Conservation (phyloP, 1,284 basidiomycete genomes). For the Thelephora terrestris region DNA sequence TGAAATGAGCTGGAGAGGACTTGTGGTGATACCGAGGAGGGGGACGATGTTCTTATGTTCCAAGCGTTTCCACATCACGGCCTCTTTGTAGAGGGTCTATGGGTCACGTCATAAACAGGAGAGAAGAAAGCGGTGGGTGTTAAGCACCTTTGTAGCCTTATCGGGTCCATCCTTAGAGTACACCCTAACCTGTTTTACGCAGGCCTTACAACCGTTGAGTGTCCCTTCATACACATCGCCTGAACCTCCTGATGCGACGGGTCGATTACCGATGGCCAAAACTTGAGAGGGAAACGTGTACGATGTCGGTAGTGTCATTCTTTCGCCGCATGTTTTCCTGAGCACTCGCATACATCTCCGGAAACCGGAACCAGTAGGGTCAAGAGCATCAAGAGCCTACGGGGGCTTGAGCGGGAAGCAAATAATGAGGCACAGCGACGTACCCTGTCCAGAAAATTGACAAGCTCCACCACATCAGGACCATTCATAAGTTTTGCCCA, state of each 20-base stretch:
- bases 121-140: too few species aligned
- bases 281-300: background rate
- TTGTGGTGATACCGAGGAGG: conserved; percentile 2
- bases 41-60: conserved; percentile 2
- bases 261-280: background rate
- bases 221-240: background rate
- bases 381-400: too few species aligned
- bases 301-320: background rate
- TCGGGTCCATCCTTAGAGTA: too few species aligned
- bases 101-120: too few species aligned
- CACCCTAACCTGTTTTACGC: too few species aligned
- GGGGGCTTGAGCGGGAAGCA: too few species aligned
- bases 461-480: too few species aligned
- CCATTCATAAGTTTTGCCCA: too few species aligned
- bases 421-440: too few species aligned
- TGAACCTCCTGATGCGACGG: background rate
- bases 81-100: conserved; percentile 4
- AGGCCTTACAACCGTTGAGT: background rate
- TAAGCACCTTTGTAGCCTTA: too few species aligned
- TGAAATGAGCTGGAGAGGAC: background rate
- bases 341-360: background rate
- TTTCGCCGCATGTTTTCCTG: background rate
- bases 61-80: conserved; percentile 3
- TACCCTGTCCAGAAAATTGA: too few species aligned
- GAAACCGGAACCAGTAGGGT: too few species aligned